These are phyloP conservation scores for Nadsonia starkeyi-henricii DNA, from an alignment of 1,139 yeast genomes.

Conservation along the genomic window DNA sequence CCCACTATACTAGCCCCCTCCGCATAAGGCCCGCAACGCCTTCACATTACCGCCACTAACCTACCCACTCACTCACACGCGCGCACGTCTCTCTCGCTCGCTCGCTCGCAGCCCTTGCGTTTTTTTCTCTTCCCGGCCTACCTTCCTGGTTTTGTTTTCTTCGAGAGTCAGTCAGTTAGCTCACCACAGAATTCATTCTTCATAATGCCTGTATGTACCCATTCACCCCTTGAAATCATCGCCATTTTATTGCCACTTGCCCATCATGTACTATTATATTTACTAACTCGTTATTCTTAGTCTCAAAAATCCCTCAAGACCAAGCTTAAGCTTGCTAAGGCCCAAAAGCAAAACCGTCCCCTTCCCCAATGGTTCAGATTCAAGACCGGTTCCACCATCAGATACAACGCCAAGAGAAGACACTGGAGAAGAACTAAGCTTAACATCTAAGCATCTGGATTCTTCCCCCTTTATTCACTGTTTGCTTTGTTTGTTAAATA, in stretches of 20 bases:
- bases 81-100: too few species aligned
- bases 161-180: not conserved
- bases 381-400: constrained; percentile 89
- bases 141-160: not conserved
- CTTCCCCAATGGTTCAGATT: constrained; percentile 99
- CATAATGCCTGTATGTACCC: not conserved
- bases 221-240: too few species aligned
- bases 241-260: too few species aligned
- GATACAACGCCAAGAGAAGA: constrained; percentile 99
- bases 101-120: too few species aligned
- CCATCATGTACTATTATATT: too few species aligned
- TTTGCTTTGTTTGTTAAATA: not conserved
- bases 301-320: constrained; percentile 96
- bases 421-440: constrained; percentile 99
- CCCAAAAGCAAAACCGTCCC: constrained; percentile 98
- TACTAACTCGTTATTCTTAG: constrained; percentile 11
- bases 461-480: not conserved
- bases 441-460: constrained; percentile 55
- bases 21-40: too few species aligned
- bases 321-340: constrained; percentile 99
- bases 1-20: too few species aligned
- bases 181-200: not conserved
- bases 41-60: too few species aligned
- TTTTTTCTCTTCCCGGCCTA: not conserved
- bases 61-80: too few species aligned